A percentile compares a stretch with the other conserved stretches of the same genome.
Evolutionary conservation across 768 basidiomycete genomes (phyloP).

Genomic region (Tylopilus plumbeoviolaceoides): DNA sequence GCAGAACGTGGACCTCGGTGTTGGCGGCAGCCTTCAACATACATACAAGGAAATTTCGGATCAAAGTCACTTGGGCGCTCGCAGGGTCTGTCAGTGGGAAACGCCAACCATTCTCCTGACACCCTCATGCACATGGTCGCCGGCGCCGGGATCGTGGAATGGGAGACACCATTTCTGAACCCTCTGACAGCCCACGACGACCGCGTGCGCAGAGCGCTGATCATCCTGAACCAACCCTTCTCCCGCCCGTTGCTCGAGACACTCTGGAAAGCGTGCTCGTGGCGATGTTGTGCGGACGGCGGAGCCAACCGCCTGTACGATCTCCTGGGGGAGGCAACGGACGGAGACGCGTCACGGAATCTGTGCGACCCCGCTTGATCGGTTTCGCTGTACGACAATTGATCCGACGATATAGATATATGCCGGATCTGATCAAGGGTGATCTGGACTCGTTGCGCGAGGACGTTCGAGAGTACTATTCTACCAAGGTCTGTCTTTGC

Average conservation of each 20-base stretch:
- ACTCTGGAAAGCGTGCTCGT: constrained; percentile 51
- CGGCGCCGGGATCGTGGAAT: constrained; percentile 10
- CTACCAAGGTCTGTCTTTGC: constrained; percentile 41
- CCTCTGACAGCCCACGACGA: constrained; percentile 8
- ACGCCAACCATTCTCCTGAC: no score
- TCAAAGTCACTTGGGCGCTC: no score
- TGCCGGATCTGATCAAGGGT: constrained; percentile 88
- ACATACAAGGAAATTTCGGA: constrained; percentile 17
- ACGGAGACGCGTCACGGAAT: constrained; percentile 7
- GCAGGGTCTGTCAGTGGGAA: no score
- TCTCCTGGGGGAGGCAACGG: constrained; percentile 19
- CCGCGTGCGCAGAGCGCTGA: constrained; percentile 46
- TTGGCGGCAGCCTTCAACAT: constrained; percentile 5
- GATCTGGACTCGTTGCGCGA: constrained; percentile 85
- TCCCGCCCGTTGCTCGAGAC: constrained; percentile 53
- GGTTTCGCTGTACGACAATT: neutral
- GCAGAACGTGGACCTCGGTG: neutral
- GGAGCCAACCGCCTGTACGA: constrained; percentile 86
- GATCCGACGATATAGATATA: constrained; percentile 41
- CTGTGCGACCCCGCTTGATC: constrained; percentile 9
- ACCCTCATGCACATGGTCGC: constrained; percentile 3
- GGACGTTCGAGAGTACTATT: constrained; percentile 72
- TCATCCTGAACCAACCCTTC: constrained; percentile 92
- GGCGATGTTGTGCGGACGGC: constrained; percentile 79
- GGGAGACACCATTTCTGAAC: constrained; percentile 24